Evolutionary conservation across 2,329 filamentous ascomycete genomes (phyloP).

Genomic region (Botrytis pseudocinerea): DNA sequence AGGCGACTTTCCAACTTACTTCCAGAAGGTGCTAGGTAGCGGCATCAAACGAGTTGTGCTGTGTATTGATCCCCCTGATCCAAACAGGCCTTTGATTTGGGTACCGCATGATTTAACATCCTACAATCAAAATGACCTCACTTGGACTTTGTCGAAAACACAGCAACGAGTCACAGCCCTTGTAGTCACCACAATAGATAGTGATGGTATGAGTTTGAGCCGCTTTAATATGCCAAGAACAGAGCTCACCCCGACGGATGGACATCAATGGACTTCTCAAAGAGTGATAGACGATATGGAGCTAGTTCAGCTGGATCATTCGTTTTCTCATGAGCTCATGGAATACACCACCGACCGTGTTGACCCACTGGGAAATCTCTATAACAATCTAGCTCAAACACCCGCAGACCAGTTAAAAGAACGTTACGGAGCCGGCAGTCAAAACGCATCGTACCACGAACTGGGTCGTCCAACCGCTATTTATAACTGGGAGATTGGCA

Average conservation of each 20-base stretch:
- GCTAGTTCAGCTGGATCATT: not conserved
- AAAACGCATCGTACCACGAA: conserved; percentile 29
- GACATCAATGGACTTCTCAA: not conserved
- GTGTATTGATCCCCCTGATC: not conserved
- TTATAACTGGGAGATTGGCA: conserved; percentile 42
- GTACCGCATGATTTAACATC: not conserved
- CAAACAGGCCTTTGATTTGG: not conserved
- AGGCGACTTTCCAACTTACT: not conserved
- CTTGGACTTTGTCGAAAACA: not conserved
- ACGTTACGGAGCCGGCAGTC: not conserved
- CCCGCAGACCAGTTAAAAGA: not conserved
- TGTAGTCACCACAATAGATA: not conserved
- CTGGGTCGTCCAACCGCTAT: conserved; percentile 31
- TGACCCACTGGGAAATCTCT: not conserved
- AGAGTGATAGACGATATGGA: not conserved
- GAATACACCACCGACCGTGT: not conserved
- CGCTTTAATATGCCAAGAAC: not conserved
- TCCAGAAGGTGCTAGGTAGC: not conserved
- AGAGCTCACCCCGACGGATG: not conserved
- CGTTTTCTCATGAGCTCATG: not conserved
- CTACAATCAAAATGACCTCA: not conserved
- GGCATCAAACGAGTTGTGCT: not conserved
- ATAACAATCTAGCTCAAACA: not conserved
- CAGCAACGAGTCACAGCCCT: not conserved
- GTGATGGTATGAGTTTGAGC: not conserved